Percentiles rank a stretch among this genome's conserved stretches.
These are phyloP conservation scores for Quaeritorhiza haematococci DNA, from an alignment of 371 early-diverging fungal genomes.

Conservation along the genomic window DNA sequence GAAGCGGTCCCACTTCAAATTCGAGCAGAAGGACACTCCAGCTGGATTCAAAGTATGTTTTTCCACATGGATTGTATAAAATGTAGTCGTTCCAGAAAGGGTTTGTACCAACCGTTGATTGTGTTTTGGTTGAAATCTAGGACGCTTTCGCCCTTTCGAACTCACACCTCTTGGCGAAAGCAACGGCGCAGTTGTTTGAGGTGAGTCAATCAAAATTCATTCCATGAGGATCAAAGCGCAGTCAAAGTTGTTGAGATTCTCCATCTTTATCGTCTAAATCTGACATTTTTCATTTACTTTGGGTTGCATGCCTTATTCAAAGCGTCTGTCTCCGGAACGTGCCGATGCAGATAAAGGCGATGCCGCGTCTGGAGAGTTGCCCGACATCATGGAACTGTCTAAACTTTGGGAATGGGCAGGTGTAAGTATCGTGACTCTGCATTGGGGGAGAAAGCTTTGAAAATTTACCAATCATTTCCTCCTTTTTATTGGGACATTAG, in stretches of 20 bases:
- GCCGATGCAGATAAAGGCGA: not conserved
- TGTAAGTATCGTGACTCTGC: conserved; percentile 25
- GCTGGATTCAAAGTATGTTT: conserved; percentile 24
- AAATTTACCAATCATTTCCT: not conserved
- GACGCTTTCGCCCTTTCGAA: not conserved
- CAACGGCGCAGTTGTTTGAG: conserved; percentile 16
- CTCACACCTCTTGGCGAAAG: conserved; percentile 1
- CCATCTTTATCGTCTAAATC: too few relatives aligned
- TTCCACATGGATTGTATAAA: conserved; percentile 7
- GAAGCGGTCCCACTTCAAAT: conserved; percentile 31
- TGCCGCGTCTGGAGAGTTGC: conserved; percentile 40
- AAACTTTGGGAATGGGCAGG: conserved; percentile 55
- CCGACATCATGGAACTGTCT: conserved; percentile 46
- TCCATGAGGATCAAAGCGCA: not conserved
- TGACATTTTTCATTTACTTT: too few relatives aligned
- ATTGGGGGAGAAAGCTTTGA: too few relatives aligned
- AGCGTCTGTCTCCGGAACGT: conserved; percentile 1
- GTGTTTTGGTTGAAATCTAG: not conserved
- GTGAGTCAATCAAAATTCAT: conserved; percentile 3
- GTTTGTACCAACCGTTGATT: not conserved
- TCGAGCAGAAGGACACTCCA: conserved; percentile 24
- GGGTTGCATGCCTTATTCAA: not conserved
- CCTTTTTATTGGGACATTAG: conserved; percentile 15
- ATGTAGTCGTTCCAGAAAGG: conserved; percentile 6
- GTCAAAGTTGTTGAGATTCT: too few relatives aligned